Evolutionary conservation across 352 stramenopile genomes (phyloP).

Genomic region (Globisporangium echinulatum): DNA sequence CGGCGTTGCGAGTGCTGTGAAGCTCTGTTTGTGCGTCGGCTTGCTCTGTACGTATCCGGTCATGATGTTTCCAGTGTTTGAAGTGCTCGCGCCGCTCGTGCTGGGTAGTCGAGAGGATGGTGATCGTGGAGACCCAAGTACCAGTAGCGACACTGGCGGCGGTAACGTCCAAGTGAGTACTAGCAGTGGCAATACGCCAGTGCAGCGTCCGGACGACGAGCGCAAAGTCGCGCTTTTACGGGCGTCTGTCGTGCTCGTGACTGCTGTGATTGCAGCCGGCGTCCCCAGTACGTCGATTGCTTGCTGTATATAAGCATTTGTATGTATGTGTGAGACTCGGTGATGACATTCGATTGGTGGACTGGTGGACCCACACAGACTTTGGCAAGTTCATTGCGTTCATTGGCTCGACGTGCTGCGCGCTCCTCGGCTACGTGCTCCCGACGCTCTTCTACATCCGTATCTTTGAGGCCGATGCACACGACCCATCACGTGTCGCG

Average conservation of each 20-base stretch:
- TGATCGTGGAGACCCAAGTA: too few relatives aligned
- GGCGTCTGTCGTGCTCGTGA: constrained; percentile 59
- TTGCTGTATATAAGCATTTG: neutral
- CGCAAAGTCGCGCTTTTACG: constrained; percentile 40
- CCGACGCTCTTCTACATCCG: constrained; percentile 80
- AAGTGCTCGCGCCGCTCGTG: constrained; percentile 46
- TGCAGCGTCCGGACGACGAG: constrained; percentile 7
- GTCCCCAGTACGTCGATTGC: constrained; percentile 42
- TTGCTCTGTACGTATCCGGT: constrained; percentile 92
- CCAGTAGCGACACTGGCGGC: neutral
- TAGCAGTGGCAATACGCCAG: neutral
- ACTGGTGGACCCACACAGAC: constrained; percentile 26
- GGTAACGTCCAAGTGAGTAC: neutral
- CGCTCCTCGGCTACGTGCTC: constrained; percentile 86
- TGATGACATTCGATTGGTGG: constrained; percentile 3
- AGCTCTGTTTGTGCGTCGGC: constrained; percentile 79
- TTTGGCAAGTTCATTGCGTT: constrained; percentile 91
- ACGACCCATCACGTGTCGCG: constrained; percentile 7
- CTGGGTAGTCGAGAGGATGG: neutral
- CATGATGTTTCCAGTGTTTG: constrained; percentile 91
- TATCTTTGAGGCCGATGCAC: constrained; percentile 41
- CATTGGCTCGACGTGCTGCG: constrained; percentile 88
- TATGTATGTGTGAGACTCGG: neutral
- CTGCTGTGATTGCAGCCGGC: constrained; percentile 67
- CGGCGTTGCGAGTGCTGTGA: constrained; percentile 71